Conservation (phyloP, 192 early-diverging fungal genomes). For the Coemansia sp. region DNA sequence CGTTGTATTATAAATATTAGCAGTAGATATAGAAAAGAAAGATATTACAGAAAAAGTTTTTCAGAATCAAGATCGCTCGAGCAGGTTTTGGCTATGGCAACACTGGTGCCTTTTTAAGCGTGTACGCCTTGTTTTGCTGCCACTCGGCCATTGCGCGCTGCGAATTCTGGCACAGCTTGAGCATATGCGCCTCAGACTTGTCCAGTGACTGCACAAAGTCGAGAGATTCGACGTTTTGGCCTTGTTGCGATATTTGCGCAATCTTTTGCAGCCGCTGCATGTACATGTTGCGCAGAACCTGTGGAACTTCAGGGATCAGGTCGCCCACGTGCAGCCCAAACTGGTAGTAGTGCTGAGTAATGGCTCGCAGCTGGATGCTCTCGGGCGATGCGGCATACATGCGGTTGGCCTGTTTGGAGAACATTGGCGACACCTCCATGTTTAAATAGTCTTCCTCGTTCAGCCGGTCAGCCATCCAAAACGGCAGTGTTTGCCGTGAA, state of each 20-base stretch:
- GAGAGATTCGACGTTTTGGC: constrained; percentile 39
- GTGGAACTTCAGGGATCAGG: constrained; percentile 48
- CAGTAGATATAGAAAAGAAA: neutral
- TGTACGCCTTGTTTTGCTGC: constrained; percentile 44
- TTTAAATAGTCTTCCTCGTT: constrained; percentile 52
- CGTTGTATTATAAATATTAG: neutral
- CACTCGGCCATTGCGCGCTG: constrained; percentile 36
- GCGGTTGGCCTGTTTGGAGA: constrained; percentile 50
- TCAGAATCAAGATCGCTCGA: neutral
- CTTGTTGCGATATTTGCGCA: constrained; percentile 49
- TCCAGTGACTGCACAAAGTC: constrained; percentile 54
- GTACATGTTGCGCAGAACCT: constrained; percentile 51
- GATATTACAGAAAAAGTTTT: constrained; percentile 6
- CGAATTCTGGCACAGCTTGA: constrained; percentile 41
- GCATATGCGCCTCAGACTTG: constrained; percentile 32
- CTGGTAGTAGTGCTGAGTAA: constrained; percentile 53
- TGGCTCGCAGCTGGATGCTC: constrained; percentile 47
- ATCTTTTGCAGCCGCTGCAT: constrained; percentile 45
- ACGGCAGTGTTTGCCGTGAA: constrained; percentile 51
- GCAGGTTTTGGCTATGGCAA: constrained; percentile 6
- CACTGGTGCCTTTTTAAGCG: constrained; percentile 27
- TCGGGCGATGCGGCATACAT: constrained; percentile 55
- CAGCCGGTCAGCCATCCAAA: constrained; percentile 56
- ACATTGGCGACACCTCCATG: constrained; percentile 49
- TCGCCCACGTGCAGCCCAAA: constrained; percentile 51